These are phyloP conservation scores for Colletotrichum sojae DNA, from an alignment of 2,329 filamentous ascomycete genomes.

Conservation along the genomic window DNA sequence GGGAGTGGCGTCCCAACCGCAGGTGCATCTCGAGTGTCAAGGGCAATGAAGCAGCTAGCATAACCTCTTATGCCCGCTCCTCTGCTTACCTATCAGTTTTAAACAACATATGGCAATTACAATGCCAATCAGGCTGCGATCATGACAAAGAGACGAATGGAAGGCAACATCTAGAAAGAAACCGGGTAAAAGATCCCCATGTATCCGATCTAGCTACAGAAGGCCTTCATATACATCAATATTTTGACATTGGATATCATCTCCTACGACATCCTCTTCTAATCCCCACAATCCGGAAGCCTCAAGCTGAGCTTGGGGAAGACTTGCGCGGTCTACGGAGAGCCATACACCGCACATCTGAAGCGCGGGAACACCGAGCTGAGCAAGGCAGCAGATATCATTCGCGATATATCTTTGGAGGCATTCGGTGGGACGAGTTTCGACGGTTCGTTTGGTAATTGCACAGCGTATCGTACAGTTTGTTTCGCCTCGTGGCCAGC, in stretches of 20 bases:
- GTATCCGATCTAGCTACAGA: slow-evolving; percentile 1
- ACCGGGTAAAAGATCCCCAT: no score
- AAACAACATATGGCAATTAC: no score
- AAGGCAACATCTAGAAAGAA: no score
- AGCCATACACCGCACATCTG: neutral
- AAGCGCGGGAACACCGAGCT: neutral
- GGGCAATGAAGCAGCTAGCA: no score
- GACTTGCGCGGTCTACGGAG: neutral
- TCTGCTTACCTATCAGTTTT: no score
- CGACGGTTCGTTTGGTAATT: slow-evolving; percentile 18
- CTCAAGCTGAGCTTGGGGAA: neutral
- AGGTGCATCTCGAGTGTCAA: no score
- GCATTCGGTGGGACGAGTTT: neutral
- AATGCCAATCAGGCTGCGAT: no score
- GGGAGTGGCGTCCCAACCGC: no score
- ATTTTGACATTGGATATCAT: slow-evolving; percentile 22
- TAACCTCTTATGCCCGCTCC: no score
- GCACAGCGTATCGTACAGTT: slow-evolving; percentile 38
- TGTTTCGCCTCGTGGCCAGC: neutral
- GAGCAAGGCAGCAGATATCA: neutral
- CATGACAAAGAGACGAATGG: no score
- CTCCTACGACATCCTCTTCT: neutral
- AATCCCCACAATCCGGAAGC: neutral
- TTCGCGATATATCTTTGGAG: neutral
- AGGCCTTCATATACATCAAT: slow-evolving; percentile 12